phyloP scores from a whole-genome alignment of 495 filamentous ascomycete genomes.

The Hypomontagnella monticulosa region DNA sequence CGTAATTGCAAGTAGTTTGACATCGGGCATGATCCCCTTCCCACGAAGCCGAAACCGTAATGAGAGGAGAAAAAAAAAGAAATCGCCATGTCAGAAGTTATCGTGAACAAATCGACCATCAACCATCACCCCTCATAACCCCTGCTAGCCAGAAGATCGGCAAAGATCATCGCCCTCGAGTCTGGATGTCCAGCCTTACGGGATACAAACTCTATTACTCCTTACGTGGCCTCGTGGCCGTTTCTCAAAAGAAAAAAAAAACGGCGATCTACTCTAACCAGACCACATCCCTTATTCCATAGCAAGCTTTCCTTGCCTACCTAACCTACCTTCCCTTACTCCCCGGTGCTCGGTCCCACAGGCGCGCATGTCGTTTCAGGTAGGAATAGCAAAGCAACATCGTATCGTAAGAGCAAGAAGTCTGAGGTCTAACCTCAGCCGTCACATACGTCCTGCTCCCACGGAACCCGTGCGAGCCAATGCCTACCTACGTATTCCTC shows the following conservation, averaged over 20 bases:
- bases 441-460: no score
- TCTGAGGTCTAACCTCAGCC: neutral
- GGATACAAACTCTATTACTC: neutral
- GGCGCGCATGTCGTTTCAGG: no score
- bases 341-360: no score
- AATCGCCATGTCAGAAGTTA: neutral
- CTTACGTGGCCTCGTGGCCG: neutral
- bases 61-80: slow-evolving; percentile 1
- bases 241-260: no score
- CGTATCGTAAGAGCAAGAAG: no score
- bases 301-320: neutral
- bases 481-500: no score
- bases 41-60: neutral
- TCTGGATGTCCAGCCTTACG: slow-evolving; percentile 22
- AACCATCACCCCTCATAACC: neutral
- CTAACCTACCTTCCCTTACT: neutral
- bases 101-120: slow-evolving; percentile 20
- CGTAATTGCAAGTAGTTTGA: no score
- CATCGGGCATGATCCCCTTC: neutral
- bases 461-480: no score
- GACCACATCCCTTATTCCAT: neutral
- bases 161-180: slow-evolving; percentile 25
- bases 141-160: slow-evolving; percentile 17
- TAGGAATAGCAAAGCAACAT: no score
- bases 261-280: neutral